These are phyloP conservation scores for Xylaria sp. DNA, from an alignment of 495 filamentous ascomycete genomes.

Conservation along the genomic window DNA sequence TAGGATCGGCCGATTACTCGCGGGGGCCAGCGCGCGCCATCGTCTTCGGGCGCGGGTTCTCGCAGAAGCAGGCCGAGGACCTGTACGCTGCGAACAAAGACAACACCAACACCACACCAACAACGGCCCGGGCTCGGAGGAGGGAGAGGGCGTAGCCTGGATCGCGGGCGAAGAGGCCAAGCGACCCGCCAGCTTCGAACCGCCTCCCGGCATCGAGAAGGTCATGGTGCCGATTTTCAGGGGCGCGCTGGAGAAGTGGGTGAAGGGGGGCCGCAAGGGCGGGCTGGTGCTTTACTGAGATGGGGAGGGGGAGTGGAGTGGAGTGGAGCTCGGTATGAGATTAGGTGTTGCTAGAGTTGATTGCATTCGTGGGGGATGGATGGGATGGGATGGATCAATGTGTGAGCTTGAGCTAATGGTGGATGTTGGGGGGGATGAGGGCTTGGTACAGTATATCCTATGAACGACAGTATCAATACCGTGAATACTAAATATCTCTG, in stretches of 20 bases:
- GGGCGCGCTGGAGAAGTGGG: constrained; percentile 16
- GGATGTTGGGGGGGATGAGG: background rate
- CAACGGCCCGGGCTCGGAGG: no score
- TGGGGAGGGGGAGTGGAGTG: background rate
- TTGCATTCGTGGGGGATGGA: no score
- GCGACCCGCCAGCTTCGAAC: background rate
- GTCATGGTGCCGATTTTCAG: constrained; percentile 3
- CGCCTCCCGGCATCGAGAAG: constrained; percentile 11
- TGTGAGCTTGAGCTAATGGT: background rate
- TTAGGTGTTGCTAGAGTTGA: background rate
- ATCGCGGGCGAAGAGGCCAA: background rate
- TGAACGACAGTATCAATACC: background rate
- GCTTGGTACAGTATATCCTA: background rate
- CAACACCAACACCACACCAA: no score
- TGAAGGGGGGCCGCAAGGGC: background rate
- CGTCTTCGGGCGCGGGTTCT: constrained; percentile 35
- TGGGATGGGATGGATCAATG: background rate
- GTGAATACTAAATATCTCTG: background rate
- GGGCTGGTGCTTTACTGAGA: constrained; percentile 21
- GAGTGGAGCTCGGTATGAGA: background rate
- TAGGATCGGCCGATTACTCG: constrained; percentile 40
- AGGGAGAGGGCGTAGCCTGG: background rate
- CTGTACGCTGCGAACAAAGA: background rate
- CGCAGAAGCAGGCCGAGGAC: constrained; percentile 15
- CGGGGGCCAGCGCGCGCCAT: constrained; percentile 37